Evolutionary conservation across 1,284 basidiomycete genomes (phyloP).

Genomic region (Apiotrichum laibachii): DNA sequence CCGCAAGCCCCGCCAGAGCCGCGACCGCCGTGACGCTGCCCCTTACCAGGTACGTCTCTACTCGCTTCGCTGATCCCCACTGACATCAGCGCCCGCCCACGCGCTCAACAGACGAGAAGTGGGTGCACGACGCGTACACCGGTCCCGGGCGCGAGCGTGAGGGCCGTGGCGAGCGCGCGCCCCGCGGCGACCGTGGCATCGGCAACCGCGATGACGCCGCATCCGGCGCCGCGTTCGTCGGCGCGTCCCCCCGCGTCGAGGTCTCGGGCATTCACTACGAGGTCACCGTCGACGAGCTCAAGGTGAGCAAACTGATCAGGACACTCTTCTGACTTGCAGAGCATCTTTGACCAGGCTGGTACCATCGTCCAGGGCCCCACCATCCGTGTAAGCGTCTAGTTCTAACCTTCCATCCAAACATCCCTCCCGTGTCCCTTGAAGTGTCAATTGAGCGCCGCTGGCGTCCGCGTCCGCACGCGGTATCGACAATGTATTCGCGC

Average conservation of each 20-base stretch:
- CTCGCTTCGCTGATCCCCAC: conserved; percentile 1
- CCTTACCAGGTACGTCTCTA: conserved; percentile 39
- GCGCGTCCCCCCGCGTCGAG: conserved; percentile 64
- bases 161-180: conserved; percentile 16
- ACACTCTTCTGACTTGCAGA: conserved; percentile 52
- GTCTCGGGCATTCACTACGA: conserved; percentile 93
- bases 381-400: conserved; percentile 70
- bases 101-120: conserved; percentile 46
- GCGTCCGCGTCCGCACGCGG: too few species aligned
- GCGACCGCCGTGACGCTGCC: conserved; percentile 23
- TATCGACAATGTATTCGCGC: too few species aligned
- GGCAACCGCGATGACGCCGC: neutral
- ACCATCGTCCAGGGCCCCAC: conserved; percentile 84
- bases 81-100: conserved; percentile 45
- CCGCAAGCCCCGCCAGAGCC: conserved; percentile 24
- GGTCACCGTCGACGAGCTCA: conserved; percentile 80
- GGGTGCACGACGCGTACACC: conserved; percentile 51
- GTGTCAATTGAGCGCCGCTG: neutral
- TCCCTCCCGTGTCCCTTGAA: neutral
- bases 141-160: conserved; percentile 17
- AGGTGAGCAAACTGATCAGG: conserved; percentile 57
- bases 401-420: conserved; percentile 21
- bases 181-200: conserved; percentile 10
- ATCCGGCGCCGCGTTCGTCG: conserved; percentile 32
- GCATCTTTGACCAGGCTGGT: conserved; percentile 88